Percentiles rank a stretch among this genome's conserved stretches.
phyloP scores from a whole-genome alignment of 345 rosid species.

The Hirschfeldia incana region DNA sequence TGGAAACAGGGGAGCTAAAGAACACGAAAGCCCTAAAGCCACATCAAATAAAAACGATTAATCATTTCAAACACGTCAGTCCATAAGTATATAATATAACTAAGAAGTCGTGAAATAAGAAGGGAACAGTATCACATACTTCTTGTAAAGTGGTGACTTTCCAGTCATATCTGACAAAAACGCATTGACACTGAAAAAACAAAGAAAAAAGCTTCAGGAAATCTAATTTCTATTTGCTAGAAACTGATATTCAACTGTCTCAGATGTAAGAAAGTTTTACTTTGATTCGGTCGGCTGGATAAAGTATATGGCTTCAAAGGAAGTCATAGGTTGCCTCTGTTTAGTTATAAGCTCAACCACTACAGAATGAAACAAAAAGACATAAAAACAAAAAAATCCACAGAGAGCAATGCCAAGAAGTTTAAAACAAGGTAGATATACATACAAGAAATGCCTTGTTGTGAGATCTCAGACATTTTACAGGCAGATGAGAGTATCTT shows the following conservation, averaged over 20 bases:
- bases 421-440: not conserved
- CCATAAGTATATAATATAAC: not conserved
- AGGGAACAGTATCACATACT: conserved; percentile 54
- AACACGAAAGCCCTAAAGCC: conserved; percentile 83
- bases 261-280: conserved; percentile 39
- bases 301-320: conserved; percentile 92
- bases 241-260: conserved; percentile 9
- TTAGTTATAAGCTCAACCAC: conserved; percentile 91
- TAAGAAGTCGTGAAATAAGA: conserved; percentile 4
- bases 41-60: not conserved
- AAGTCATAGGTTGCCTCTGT: conserved; percentile 84
- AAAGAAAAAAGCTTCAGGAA: not conserved
- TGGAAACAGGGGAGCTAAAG: conserved; percentile 91
- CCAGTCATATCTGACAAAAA: conserved; percentile 97
- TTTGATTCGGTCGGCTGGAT: conserved; percentile 87
- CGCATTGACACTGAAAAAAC: conserved; percentile 59
- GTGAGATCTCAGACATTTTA: conserved; percentile 94
- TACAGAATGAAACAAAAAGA: conserved; percentile 31
- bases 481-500: conserved; percentile 85
- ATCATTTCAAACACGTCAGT: not conserved
- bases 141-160: conserved; percentile 77
- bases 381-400: not conserved
- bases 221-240: not conserved
- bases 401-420: not conserved
- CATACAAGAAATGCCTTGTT: conserved; percentile 96